phyloP scores from a whole-genome alignment of 1,284 basidiomycete species.

The Trichosporon faecale region DNA sequence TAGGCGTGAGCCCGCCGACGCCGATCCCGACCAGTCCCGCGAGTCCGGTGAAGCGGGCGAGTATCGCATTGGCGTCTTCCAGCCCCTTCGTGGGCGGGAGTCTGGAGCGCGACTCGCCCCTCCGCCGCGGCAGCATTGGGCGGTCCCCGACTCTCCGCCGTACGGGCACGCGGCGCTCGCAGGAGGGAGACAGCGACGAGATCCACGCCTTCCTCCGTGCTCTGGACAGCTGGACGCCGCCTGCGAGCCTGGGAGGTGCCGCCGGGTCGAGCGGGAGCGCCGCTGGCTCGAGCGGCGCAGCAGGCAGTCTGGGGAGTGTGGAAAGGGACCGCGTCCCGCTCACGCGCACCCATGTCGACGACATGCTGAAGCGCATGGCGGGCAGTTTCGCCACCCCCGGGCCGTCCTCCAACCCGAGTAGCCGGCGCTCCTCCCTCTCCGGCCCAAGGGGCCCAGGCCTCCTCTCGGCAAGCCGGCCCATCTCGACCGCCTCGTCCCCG shows the following conservation, averaged over 20 bases:
- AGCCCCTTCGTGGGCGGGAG: slow-evolving; percentile 43
- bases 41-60: slow-evolving; percentile 44
- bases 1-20: slow-evolving; percentile 8
- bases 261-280: background rate
- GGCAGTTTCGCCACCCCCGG: no score
- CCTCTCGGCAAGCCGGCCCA: background rate
- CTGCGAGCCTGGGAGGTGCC: slow-evolving; percentile 29
- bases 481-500: background rate
- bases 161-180: slow-evolving; percentile 38
- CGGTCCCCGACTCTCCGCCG: slow-evolving; percentile 24
- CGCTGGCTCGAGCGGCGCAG: background rate
- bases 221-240: slow-evolving; percentile 46
- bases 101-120: slow-evolving; percentile 31
- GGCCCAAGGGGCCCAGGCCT: background rate
- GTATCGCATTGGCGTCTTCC: slow-evolving; percentile 29
- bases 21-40: slow-evolving; percentile 36
- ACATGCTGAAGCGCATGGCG: slow-evolving; percentile 44
- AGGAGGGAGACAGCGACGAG: slow-evolving; percentile 46
- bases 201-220: slow-evolving; percentile 50
- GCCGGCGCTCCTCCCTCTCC: background rate
- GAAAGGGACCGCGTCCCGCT: slow-evolving; percentile 32
- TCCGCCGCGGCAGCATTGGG: slow-evolving; percentile 13
- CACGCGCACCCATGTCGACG: slow-evolving; percentile 46
- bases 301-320: background rate
- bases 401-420: background rate